These are phyloP conservation scores for Podaxis carcinomalis DNA, from an alignment of 768 basidiomycete species.

Conservation along the genomic window DNA sequence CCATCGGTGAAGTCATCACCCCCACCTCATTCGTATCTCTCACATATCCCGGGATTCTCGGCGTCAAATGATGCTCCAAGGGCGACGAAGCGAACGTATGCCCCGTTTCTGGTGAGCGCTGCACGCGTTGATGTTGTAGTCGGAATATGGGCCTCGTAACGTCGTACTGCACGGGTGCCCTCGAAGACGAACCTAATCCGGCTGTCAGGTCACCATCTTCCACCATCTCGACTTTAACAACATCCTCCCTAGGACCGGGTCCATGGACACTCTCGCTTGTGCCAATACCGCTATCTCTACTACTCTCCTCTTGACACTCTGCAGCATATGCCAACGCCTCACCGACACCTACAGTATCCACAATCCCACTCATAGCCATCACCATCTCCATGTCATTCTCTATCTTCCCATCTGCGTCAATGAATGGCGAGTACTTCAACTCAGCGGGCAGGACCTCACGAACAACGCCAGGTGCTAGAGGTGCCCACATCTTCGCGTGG, in stretches of 20 bases:
- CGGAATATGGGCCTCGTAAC: slow-evolving; percentile 23
- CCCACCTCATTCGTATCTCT: slow-evolving; percentile 8
- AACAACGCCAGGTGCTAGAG: slow-evolving; percentile 38
- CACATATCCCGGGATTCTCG: slow-evolving; percentile 6
- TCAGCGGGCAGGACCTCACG: slow-evolving; percentile 42
- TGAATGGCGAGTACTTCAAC: slow-evolving; percentile 44
- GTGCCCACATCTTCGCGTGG: slow-evolving; percentile 49
- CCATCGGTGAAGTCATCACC: slow-evolving; percentile 9
- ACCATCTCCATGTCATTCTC: slow-evolving; percentile 11
- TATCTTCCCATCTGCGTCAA: slow-evolving; percentile 20
- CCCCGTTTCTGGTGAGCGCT: slow-evolving; percentile 6
- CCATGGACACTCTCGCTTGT: slow-evolving; percentile 37
- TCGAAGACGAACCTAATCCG: slow-evolving; percentile 2
- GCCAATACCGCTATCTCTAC: slow-evolving; percentile 43
- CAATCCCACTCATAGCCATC: slow-evolving; percentile 9
- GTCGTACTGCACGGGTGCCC: slow-evolving; percentile 31
- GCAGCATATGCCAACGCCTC: slow-evolving; percentile 55
- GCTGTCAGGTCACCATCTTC: slow-evolving; percentile 1
- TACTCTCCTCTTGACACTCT: slow-evolving; percentile 12
- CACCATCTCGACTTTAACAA: slow-evolving; percentile 8
- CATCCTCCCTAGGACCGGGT: not conserved
- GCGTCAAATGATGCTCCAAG: slow-evolving; percentile 5
- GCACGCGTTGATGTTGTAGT: slow-evolving; percentile 9
- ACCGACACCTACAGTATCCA: slow-evolving; percentile 53
- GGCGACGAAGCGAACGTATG: slow-evolving; percentile 21